Percentiles rank a stretch among this genome's conserved stretches.
Conservation (phyloP, 2,329 filamentous ascomycete genomes). For the Colletotrichum kahawae region DNA sequence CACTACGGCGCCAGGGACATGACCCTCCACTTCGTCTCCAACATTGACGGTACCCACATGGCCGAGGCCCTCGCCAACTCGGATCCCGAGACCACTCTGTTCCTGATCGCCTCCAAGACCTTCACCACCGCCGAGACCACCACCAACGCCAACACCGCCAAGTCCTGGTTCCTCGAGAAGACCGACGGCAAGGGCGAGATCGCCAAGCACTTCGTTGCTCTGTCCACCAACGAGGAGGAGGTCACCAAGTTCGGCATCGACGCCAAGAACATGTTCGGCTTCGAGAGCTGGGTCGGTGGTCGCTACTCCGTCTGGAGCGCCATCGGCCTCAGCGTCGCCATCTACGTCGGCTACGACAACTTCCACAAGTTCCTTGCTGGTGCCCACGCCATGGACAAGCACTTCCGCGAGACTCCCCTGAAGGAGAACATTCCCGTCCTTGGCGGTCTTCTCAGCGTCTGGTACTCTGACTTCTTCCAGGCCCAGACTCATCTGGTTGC, state of each 20-base stretch:
- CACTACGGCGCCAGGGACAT: slow-evolving; percentile 85
- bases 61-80: slow-evolving; percentile 88
- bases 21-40: slow-evolving; percentile 97
- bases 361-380: slow-evolving; percentile 95
- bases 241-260: slow-evolving; percentile 99
- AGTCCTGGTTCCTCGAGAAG: slow-evolving; percentile 93
- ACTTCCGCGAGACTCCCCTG: slow-evolving; percentile 90
- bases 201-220: slow-evolving; percentile 97
- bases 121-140: slow-evolving; percentile 98
- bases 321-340: slow-evolving; percentile 90
- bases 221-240: slow-evolving; percentile 94
- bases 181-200: slow-evolving; percentile 80
- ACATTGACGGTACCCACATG: slow-evolving; percentile 98
- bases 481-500: slow-evolving; percentile 97
- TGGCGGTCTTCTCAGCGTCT: slow-evolving; percentile 92
- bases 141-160: slow-evolving; percentile 97
- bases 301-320: slow-evolving; percentile 99
- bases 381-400: slow-evolving; percentile 97
- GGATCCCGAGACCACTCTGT: slow-evolving; percentile 97
- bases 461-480: slow-evolving; percentile 99
- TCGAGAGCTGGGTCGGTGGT: slow-evolving; percentile 97
- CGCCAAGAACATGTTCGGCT: slow-evolving; percentile 99
- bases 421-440: slow-evolving; percentile 95
- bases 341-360: slow-evolving; percentile 97
- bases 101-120: slow-evolving; percentile 98